A percentile compares a stretch with the other conserved stretches of the same genome.
phyloP scores from a whole-genome alignment of 2,329 filamentous ascomycete species.

The Sporothrix schenckii region DNA sequence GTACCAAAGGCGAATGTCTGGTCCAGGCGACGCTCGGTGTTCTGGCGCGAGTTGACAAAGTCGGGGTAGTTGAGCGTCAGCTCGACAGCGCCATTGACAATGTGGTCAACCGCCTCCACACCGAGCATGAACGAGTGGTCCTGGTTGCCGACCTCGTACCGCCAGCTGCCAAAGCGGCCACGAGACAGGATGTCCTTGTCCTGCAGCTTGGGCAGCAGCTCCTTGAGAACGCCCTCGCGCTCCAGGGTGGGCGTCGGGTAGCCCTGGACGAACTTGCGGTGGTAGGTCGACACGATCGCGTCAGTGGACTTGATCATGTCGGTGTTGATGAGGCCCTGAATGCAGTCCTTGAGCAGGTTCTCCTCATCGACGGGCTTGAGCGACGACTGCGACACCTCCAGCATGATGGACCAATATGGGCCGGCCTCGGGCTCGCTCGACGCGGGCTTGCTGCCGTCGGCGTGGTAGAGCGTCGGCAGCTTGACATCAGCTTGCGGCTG shows the following conservation, averaged over 20 bases:
- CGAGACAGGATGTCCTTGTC: constrained; percentile 90
- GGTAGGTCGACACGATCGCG: constrained; percentile 97
- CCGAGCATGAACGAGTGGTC: constrained; percentile 98
- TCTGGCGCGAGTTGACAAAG: constrained; percentile 81
- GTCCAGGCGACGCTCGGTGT: constrained; percentile 65
- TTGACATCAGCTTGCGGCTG: constrained; percentile 82
- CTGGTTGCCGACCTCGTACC: constrained; percentile 94
- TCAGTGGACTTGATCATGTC: constrained; percentile 90
- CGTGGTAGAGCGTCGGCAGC: constrained; percentile 83
- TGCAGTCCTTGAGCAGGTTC: constrained; percentile 85
- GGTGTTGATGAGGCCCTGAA: constrained; percentile 96
- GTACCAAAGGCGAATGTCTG: constrained; percentile 50
- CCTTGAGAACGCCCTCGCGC: constrained; percentile 89
- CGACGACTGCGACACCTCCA: constrained; percentile 93
- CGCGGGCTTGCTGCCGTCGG: constrained; percentile 78
- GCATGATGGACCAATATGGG: constrained; percentile 99
- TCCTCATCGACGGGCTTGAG: constrained; percentile 91
- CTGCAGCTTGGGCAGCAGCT: constrained; percentile 91
- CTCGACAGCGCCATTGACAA: constrained; percentile 86
- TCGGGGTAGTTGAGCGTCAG: constrained; percentile 95
- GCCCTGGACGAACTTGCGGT: constrained; percentile 96
- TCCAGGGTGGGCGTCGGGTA: constrained; percentile 95
- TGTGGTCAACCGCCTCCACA: constrained; percentile 88
- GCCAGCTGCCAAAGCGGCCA: constrained; percentile 96
- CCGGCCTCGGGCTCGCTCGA: constrained; percentile 76